Evolutionary conservation across 23 red algal genomes (phyloP).

Genomic region (Agarophyton chilense): DNA sequence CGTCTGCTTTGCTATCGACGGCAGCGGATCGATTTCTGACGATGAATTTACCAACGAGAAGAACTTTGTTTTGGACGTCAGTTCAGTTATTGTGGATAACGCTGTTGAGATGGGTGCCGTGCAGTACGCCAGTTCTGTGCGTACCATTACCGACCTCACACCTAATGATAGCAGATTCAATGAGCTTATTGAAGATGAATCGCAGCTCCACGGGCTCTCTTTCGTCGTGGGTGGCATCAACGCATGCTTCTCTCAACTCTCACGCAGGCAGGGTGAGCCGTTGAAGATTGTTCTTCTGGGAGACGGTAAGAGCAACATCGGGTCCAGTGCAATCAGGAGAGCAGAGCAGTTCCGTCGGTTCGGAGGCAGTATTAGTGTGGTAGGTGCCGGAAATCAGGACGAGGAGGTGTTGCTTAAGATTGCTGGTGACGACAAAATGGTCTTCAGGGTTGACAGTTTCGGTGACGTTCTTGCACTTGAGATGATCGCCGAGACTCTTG

Average conservation of each 20-base stretch:
- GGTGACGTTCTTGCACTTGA: constrained; percentile 17
- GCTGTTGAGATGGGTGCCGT: constrained; percentile 18
- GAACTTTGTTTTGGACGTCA: constrained; percentile 37
- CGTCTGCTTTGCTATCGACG: constrained; percentile 42
- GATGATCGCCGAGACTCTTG: background rate
- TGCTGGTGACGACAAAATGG: constrained; percentile 1
- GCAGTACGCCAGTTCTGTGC: background rate
- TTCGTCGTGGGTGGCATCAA: constrained; percentile 42
- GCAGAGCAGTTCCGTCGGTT: background rate
- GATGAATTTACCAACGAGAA: background rate
- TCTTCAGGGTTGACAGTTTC: constrained; percentile 24
- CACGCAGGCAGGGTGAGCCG: background rate
- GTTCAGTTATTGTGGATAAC: background rate
- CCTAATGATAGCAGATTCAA: background rate
- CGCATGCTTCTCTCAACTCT: constrained; percentile 14
- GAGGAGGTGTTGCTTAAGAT: background rate
- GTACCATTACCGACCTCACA: background rate
- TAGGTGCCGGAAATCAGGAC: background rate
- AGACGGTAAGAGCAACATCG: constrained; percentile 36
- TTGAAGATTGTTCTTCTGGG: constrained; percentile 15
- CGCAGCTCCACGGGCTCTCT: background rate
- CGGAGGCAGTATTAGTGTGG: constrained; percentile 8
- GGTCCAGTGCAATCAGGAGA: background rate
- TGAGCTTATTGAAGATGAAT: background rate
- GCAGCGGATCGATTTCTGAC: background rate